Base-by-base conservation (phyloP, 2,329 filamentous ascomycete genomes). In the Alternaria ventricosa region DNA sequence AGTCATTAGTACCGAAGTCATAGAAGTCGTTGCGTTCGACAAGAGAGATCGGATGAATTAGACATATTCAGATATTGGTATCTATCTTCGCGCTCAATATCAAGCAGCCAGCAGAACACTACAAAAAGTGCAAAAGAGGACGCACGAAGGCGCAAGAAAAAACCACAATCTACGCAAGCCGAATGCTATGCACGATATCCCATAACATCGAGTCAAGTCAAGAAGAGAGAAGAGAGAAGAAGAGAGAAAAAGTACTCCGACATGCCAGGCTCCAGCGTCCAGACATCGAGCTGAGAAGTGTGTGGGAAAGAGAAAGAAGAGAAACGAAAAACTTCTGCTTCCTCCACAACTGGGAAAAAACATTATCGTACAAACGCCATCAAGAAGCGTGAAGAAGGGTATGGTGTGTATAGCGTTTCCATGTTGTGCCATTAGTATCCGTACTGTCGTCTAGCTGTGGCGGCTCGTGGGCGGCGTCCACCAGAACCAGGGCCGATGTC, bases 401-500 rank as follows among this genome's bases (percentile, higher is more conserved):
- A 9, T 54, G 23, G 10, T 25, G 30, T 47, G 13, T 23, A 25
- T 11, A 15, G 25, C 41, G 20, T 59, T 30, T 54, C 28, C 55
- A 9, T 28, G 9, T 43, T 36, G 41, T 30, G 28, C 44, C 61
- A 45, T 61, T 53, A 68, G 44, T 50, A 68, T 23, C 66, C 66
- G 54, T 68, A 68, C 44, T 62, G 61, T 51, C 66, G 58, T 61
- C 66, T 62, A 57, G 54, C 49, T 41, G 60, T 60, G 15, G 61
- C 55, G 22, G 61, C 55, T 13, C 69, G 57, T 62, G 67, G 58
- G 61, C 64, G 58, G 41, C 70, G 55, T 67, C 72, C 67, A 7
- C 71, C 71, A 55, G 70, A 66, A 5, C 74, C 70, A 25, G 75
- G 71, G 12, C 83, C 81, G 65, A 84, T 80, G 65, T 85, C 82